A percentile compares a stretch with the other conserved stretches of the same genome.
These are phyloP conservation scores for Globisporangium abappressorium DNA, from an alignment of 352 stramenopile species.

Conservation along the genomic window DNA sequence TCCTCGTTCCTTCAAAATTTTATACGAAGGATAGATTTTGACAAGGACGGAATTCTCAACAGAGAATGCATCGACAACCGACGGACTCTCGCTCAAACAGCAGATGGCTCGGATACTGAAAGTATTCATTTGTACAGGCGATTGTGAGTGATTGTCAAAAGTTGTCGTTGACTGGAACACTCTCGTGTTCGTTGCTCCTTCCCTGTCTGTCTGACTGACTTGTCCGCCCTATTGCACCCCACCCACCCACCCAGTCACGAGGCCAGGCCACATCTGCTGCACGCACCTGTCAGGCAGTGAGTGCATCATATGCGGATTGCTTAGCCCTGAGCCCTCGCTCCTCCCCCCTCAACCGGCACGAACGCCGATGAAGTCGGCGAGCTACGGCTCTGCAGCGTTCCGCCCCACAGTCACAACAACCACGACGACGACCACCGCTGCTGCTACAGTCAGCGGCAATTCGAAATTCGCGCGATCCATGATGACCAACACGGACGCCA, in stretches of 20 bases:
- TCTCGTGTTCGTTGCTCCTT: constrained; percentile 4
- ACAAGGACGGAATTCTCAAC: too few relatives aligned
- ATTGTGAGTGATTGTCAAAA: too few relatives aligned
- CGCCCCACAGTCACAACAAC: background rate
- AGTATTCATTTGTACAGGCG: too few relatives aligned
- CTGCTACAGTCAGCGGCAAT: background rate
- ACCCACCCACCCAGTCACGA: background rate
- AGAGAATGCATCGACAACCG: too few relatives aligned
- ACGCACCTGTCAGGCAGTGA: background rate
- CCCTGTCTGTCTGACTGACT: background rate
- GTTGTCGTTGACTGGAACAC: background rate
- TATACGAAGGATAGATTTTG: too few relatives aligned
- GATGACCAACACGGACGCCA: constrained; percentile 28
- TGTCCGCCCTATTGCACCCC: constrained; percentile 5
- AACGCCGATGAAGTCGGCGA: constrained; percentile 20
- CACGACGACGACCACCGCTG: background rate
- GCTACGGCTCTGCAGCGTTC: background rate
- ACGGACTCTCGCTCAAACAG: too few relatives aligned
- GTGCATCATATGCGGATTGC: constrained; percentile 7
- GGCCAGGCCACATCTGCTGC: background rate
- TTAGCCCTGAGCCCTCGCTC: background rate
- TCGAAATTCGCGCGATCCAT: background rate
- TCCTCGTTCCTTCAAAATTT: too few relatives aligned
- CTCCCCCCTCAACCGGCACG: background rate
- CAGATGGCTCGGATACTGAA: too few relatives aligned